phyloP scores from a whole-genome alignment of 176 grass and related monocot species.

The Pharus latifolius region DNA sequence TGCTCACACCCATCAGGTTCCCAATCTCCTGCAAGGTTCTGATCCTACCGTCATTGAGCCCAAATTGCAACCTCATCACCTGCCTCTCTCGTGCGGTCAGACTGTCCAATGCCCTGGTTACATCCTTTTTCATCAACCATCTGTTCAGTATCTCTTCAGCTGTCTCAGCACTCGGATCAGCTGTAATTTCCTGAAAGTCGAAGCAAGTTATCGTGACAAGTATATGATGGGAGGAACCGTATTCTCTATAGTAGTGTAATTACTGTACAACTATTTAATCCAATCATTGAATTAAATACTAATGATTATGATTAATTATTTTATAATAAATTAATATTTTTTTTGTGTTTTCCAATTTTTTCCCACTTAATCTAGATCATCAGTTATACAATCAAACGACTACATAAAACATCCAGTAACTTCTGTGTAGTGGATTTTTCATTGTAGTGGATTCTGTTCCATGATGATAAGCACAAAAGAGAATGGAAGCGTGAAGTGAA shows the following conservation, averaged over 20 bases:
- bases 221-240: too few relatives aligned
- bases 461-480: background rate
- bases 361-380: too few relatives aligned
- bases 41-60: slow-evolving; percentile 56
- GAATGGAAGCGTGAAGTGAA: background rate
- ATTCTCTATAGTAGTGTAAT: background rate
- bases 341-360: too few relatives aligned
- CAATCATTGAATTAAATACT: too few relatives aligned
- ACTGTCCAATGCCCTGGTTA: slow-evolving; percentile 55
- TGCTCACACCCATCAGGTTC: slow-evolving; percentile 62
- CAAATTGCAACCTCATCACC: slow-evolving; percentile 60
- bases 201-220: background rate
- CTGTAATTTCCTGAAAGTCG: slow-evolving; percentile 68
- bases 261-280: too few relatives aligned
- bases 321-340: too few relatives aligned
- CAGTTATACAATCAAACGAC: too few relatives aligned
- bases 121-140: slow-evolving; percentile 56
- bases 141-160: slow-evolving; percentile 72
- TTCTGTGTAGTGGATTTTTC: too few relatives aligned
- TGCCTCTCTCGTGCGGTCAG: slow-evolving; percentile 48
- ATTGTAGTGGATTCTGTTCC: too few relatives aligned
- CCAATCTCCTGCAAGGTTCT: slow-evolving; percentile 91
- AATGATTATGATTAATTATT: too few relatives aligned
- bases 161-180: slow-evolving; percentile 60
- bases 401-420: too few relatives aligned